Evolutionary conservation across 345 rosid species (phyloP).

Genomic region (Lepidium sativum): DNA sequence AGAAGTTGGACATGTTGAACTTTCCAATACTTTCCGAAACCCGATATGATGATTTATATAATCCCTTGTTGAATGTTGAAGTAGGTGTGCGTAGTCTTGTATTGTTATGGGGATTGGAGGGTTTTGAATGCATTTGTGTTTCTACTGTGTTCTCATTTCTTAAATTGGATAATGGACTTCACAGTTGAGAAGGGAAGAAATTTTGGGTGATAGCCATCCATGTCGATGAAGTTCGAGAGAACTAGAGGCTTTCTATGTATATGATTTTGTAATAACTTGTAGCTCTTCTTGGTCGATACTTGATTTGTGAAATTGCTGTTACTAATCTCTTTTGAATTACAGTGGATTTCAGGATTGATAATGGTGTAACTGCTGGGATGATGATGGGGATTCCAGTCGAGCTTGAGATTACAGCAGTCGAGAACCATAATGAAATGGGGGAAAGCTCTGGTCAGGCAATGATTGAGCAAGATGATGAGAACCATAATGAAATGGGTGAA

Average conservation of each 20-base stretch:
- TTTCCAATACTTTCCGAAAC: background rate
- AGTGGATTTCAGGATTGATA: conserved; percentile 76
- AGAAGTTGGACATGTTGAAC: background rate
- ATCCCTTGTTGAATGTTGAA: background rate
- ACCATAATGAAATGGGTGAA: conserved; percentile 33
- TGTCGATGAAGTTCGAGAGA: too few relatives aligned
- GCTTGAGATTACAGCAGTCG: conserved; percentile 24
- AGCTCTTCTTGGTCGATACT: background rate
- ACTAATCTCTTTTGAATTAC: conserved; percentile 7
- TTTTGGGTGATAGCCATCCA: background rate
- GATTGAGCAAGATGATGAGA: conserved; percentile 34
- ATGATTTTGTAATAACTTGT: background rate
- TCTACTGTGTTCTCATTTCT: background rate
- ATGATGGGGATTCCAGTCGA: conserved; percentile 25
- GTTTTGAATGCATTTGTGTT: conserved; percentile 6
- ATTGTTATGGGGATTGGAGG: background rate
- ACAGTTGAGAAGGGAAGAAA: background rate
- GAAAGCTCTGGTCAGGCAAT: conserved; percentile 48
- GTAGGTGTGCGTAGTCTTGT: background rate
- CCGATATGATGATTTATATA: background rate
- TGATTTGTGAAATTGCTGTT: background rate
- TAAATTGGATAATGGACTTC: background rate
- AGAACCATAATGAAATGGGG: conserved; percentile 32
- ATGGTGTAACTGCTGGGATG: conserved; percentile 44
- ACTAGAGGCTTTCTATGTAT: background rate